Evolutionary conservation across 768 basidiomycete genomes (phyloP).

Genomic region (Agrocybe pediades): DNA sequence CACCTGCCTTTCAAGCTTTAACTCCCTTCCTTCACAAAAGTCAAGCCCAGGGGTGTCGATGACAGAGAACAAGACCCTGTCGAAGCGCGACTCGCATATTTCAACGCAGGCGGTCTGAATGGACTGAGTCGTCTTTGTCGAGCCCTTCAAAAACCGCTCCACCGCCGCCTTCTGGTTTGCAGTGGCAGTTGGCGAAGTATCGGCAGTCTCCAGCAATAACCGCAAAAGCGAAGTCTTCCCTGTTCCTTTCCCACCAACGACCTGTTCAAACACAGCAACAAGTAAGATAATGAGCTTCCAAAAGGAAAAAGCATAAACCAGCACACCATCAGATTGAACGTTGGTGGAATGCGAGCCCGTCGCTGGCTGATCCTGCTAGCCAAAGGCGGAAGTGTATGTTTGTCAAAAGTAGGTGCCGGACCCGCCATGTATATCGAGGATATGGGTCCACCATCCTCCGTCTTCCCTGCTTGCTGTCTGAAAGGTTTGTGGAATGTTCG

Average conservation of each 20-base stretch:
- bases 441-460: conserved; percentile 51
- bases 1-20: conserved; percentile 81
- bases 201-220: conserved; percentile 81
- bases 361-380: conserved; percentile 61
- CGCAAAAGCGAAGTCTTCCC: conserved; percentile 86
- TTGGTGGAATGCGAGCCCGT: conserved; percentile 66
- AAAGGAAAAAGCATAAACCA: not conserved
- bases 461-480: conserved; percentile 50
- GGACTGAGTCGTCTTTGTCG: conserved; percentile 57
- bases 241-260: conserved; percentile 77
- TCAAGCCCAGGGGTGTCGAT: conserved; percentile 88
- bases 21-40: conserved; percentile 69
- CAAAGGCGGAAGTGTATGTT: conserved; percentile 42
- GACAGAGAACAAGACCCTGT: conserved; percentile 76
- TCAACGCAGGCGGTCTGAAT: conserved; percentile 76
- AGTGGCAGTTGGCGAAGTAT: conserved; percentile 77
- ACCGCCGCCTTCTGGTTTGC: conserved; percentile 69
- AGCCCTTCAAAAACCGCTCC: conserved; percentile 63
- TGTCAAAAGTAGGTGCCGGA: conserved; percentile 67
- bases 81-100: conserved; percentile 82
- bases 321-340: conserved; percentile 84
- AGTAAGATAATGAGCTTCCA: not conserved
- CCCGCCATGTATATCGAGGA: conserved; percentile 73
- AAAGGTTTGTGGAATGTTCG: conserved; percentile 87
- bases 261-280: conserved; percentile 40